Evolutionary conservation across 306 rosid genomes (phyloP), one percentile per base, ranked within the genome.

Genomic region (Vigna nakashimae): DNA sequence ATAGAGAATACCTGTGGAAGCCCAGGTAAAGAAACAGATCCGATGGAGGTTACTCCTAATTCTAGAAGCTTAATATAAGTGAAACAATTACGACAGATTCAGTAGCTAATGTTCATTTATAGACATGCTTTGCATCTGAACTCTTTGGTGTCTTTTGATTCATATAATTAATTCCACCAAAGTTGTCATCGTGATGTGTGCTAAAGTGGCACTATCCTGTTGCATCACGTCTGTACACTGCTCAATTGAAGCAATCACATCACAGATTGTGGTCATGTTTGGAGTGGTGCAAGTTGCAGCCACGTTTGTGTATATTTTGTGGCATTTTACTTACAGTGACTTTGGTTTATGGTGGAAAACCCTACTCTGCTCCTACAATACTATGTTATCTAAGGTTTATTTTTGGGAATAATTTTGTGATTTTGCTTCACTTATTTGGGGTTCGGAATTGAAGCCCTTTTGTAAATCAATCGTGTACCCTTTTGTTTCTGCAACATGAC

Each of bases 61-160:
- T 12, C 49, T 36, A 16, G 48, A 15, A 43, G 68, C 17, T 10
- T 15, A 62, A 22, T 16, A 34, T 62, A n/a, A 64, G 69, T 36
- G 69, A 36, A 64, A 24, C 69, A 64, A n/a, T 36, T 36, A 64
- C 9, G 69, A 63, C 34, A 46, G 69, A 34, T n/a, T 34, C 24
- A 62, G 46, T 3, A 15, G 67, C 15, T 20, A 60, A 32, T 30
- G 0, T 28, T 60, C 11, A 15, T 30, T 30, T 60, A 26, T 32
- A 62, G 18, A 32, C 48, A 8, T n/a, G 46, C 7, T 63, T 64
- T 64, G 18, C 14, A 34, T 16, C 34, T 32, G 6, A 62, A 15
- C 45, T 62, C 17, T 34, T 32, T 62, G 46, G 24, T 4, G 1
- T 34, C 46, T 5, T 32, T 32, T 62, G 67, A 63, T 60, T 60